Percentiles rank a stretch among this genome's conserved stretches.
Evolutionary conservation across 2,329 filamentous ascomycete species (phyloP).

Genomic region (Alternaria sp.): DNA sequence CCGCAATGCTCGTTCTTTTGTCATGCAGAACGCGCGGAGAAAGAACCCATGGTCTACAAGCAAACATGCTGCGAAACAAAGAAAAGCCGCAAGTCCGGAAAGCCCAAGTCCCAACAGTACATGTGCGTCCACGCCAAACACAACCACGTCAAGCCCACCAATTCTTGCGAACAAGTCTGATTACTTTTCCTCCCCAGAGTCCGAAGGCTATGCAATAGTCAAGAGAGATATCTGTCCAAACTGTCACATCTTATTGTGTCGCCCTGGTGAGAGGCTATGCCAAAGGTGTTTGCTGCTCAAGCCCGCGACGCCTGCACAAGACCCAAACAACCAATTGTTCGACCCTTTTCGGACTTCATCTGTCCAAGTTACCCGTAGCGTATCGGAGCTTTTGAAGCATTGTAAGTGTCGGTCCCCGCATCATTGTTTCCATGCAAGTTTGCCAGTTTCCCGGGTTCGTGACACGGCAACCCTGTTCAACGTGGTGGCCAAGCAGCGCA

Average conservation of each 20-base stretch:
- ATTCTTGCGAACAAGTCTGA: constrained; percentile 25
- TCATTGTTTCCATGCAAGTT: constrained; percentile 13
- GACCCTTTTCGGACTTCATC: constrained; percentile 48
- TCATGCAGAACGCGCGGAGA: constrained; percentile 52
- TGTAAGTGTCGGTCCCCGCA: constrained; percentile 43
- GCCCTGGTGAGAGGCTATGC: constrained; percentile 43
- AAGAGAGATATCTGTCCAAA: constrained; percentile 41
- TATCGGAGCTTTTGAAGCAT: constrained; percentile 47
- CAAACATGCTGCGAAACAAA: constrained; percentile 48
- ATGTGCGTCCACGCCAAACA: constrained; percentile 44
- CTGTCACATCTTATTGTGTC: constrained; percentile 43
- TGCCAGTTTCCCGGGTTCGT: constrained; percentile 22
- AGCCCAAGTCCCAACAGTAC: constrained; percentile 41
- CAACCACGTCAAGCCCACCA: constrained; percentile 46
- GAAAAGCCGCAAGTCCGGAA: constrained; percentile 33
- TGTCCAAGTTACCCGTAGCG: constrained; percentile 36
- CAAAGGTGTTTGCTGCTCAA: constrained; percentile 39
- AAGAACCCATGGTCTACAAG: constrained; percentile 53
- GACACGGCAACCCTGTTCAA: constrained; percentile 12
- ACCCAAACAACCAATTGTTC: constrained; percentile 39
- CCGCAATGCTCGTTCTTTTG: constrained; percentile 53
- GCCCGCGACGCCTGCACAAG: constrained; percentile 29
- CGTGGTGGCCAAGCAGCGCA: constrained; percentile 1
- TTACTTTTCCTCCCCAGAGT: constrained; percentile 31
- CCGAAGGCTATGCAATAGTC: constrained; percentile 23